A percentile compares a stretch with the other conserved stretches of the same genome.
phyloP scores from a whole-genome alignment of 306 rosid species.

The Dryas alaskensis region DNA sequence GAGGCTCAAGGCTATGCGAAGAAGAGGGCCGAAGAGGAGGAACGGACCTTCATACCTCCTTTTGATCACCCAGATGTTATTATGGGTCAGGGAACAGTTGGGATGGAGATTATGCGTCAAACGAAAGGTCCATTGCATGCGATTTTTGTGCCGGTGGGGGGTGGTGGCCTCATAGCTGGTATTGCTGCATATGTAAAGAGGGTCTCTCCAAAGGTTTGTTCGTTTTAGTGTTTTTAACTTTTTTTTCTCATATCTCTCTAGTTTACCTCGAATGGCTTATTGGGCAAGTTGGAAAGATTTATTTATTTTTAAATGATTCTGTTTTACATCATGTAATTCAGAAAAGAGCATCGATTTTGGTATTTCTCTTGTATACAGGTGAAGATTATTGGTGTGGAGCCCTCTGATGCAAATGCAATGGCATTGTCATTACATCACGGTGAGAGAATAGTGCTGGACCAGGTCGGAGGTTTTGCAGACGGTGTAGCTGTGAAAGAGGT shows the following conservation, averaged over 20 bases:
- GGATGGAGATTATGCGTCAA: slow-evolving; percentile 92
- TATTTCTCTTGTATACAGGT: slow-evolving; percentile 47
- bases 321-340: not conserved
- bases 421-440: slow-evolving; percentile 86
- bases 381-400: slow-evolving; percentile 93
- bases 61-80: slow-evolving; percentile 98
- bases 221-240: slow-evolving; percentile 11
- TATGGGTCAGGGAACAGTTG: slow-evolving; percentile 89
- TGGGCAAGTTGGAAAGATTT: not conserved
- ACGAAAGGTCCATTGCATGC: slow-evolving; percentile 63
- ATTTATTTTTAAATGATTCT: not conserved
- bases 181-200: slow-evolving; percentile 96
- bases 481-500: slow-evolving; percentile 99
- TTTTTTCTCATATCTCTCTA: not conserved
- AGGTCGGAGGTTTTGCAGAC: slow-evolving; percentile 94
- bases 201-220: slow-evolving; percentile 76
- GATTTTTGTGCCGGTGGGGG: slow-evolving; percentile 95
- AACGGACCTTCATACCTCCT: slow-evolving; percentile 76
- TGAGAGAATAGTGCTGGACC: slow-evolving; percentile 71
- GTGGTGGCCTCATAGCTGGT: slow-evolving; percentile 97
- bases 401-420: slow-evolving; percentile 92
- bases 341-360: slow-evolving; percentile 12
- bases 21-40: slow-evolving; percentile 60
- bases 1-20: slow-evolving; percentile 95
- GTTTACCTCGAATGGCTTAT: not conserved